Evolutionary conservation across 495 filamentous ascomycete genomes (phyloP).

Genomic region (Neurospora tetraspora): DNA sequence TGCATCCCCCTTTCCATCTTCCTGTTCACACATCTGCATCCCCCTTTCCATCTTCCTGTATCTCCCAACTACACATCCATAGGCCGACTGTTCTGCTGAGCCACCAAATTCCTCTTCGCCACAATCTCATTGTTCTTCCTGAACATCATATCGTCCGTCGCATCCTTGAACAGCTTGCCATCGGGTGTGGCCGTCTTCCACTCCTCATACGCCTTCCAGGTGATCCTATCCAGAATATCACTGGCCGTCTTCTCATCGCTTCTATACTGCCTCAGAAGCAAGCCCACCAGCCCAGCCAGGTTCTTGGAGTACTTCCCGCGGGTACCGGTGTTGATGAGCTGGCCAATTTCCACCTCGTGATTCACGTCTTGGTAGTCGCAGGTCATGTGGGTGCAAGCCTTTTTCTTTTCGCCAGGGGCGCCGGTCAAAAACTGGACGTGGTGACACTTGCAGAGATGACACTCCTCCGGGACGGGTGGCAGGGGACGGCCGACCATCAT

Average conservation of each 20-base stretch:
- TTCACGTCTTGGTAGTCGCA: constrained; percentile 17
- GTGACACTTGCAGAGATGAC: constrained; percentile 11
- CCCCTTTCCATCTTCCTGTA: neutral
- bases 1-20: neutral
- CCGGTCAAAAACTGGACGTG: constrained; percentile 7
- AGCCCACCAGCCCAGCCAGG: constrained; percentile 12
- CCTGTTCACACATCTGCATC: neutral
- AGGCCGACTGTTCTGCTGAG: neutral
- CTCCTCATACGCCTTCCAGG: constrained; percentile 13
- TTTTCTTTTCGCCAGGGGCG: neutral
- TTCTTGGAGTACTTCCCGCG: constrained; percentile 10
- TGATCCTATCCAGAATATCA: constrained; percentile 8
- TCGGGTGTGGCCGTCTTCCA: constrained; percentile 20
- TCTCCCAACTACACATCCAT: neutral
- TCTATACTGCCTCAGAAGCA: constrained; percentile 16
- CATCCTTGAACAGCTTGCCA: constrained; percentile 17
- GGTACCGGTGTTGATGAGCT: neutral
- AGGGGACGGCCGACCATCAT: constrained; percentile 28
- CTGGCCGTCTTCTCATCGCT: constrained; percentile 7
- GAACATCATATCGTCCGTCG: constrained; percentile 19
- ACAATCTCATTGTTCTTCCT: constrained; percentile 9
- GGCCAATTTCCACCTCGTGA: constrained; percentile 6
- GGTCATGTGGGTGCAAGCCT: neutral
- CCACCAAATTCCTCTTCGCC: neutral
- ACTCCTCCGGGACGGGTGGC: constrained; percentile 15